Evolutionary conservation across 2,329 filamentous ascomycete genomes (phyloP), one percentile per base, ranked within the genome.

Genomic region (Cytospora chrysosperma): DNA sequence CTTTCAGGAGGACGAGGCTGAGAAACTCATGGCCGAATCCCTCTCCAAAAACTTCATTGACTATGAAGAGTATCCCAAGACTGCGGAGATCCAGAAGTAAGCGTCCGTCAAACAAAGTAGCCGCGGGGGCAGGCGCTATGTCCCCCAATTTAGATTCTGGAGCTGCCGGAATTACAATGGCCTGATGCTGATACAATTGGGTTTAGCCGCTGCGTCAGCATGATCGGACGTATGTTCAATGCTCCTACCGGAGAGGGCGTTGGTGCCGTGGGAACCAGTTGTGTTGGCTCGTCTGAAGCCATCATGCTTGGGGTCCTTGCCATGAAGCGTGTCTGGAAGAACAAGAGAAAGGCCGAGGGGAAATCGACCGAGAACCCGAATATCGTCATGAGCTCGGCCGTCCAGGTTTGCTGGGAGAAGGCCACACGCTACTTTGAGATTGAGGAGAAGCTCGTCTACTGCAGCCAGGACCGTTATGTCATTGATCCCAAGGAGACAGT

Each of bases 391-490:
- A 95, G 91, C 71, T 92, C 91, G 28, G 93, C 94, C 34, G 94
- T 97, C 2, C 94, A 98, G 78, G 94, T 97, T 49, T 97, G 93
- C 82, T 97, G 93, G 93, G 93, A 97, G 77, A 97, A 97, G 81
- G 89, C 90, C 0, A 87, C 89, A 5, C 84, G 92, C 58, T 96
- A 96, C 79, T 95, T 96, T 71, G 94, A 98, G 72, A 85, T 97
- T 50, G 94, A 97, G 70, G 93, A 97, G 81, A 92, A 91, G 77
- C 93, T 85, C 10, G 85, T 88, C 34, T 87, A 85, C 75, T 89
- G 86, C 76, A 84, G 84, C 0, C 76, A 77, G 2, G 83, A 87
- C 0, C 80, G 87, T 66, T 89, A 81, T 69, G 85, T 88, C 59
- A 85, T 89, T 65, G 86, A 89, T 69, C 86, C 87, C 0, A 76